Evolutionary conservation across 1,284 basidiomycete species (phyloP), one percentile per base, ranked within the genome.

Genomic region (Spongiforma sp.): DNA sequence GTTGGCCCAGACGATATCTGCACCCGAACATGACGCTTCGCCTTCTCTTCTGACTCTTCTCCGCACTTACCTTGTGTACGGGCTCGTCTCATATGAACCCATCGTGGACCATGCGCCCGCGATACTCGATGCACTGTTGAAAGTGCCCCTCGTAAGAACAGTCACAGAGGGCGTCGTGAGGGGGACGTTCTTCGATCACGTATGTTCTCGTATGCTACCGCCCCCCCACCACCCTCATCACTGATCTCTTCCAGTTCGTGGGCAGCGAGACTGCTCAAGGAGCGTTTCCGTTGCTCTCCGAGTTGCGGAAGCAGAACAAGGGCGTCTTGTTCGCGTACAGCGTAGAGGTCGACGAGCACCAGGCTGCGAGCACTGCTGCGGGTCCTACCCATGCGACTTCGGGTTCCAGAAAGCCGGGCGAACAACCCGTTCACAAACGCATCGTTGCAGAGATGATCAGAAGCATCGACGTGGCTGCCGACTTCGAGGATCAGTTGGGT

Each of bases 321-420:
- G 95, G 94, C 8, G 83, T 86, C n/a, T 80, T 97, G 21, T 87
- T 98, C 68, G 90, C 86, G 39, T 96, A 96, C 78, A 93, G 89
- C 54, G 93, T 94, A 32, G 94, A 96, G 77, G 93, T 93, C 14
- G 87, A 93, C 67, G 85, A 89, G 69, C 79, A 80, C 12, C 80
- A 85, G 61, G 63, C 70, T 34, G 32, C 60, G 14, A 65, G 73
- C 6, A 30, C 50, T 14, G 21, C 53, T 19, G 24, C 32, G n/a
- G 32, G 32, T 36, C 39, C 53, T 41, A 11, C 59, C 17, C 53
- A 26, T 24, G 34, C 52, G 14, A 52, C 32, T 4, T 6, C 34
- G 14, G 12, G 37, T 21, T 37, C 26, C 60, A 71, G 55, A 26
- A 67, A 67, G 21, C 9, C n/a, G 17, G 59, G 12, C 32, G 36